Percentiles rank a stretch among this genome's conserved stretches.
Conservation (phyloP, 768 basidiomycete genomes). For the Hortiboletus campestris region DNA sequence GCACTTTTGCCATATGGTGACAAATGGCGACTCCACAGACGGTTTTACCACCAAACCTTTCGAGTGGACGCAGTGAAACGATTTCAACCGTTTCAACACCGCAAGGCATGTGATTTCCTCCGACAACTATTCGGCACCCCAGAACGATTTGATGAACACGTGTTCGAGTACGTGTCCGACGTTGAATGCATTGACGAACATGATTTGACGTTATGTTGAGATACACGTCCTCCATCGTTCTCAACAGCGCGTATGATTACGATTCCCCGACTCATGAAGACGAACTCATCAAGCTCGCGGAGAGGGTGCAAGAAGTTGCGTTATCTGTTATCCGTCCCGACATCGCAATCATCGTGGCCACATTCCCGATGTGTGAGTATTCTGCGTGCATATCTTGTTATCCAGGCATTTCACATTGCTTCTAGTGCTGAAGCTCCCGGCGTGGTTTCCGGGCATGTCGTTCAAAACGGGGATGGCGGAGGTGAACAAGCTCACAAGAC, state of each 20-base stretch:
- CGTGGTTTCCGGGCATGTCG: conserved; percentile 13
- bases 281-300: conserved; percentile 1
- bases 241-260: conserved; percentile 10
- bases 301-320: background rate
- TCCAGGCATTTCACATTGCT: background rate
- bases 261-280: conserved; percentile 5
- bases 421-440: conserved; percentile 12
- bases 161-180: conserved; percentile 30
- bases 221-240: conserved; percentile 6
- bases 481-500: background rate
- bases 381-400: background rate
- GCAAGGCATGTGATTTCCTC: conserved; percentile 31
- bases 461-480: background rate
- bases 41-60: conserved; percentile 25
- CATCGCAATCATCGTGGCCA: background rate
- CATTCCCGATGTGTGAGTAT: conserved; percentile 7
- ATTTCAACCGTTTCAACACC: conserved; percentile 29
- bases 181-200: background rate
- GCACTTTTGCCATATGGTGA: conserved; percentile 4
- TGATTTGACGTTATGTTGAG: background rate
- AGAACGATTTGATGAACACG: conserved; percentile 14
- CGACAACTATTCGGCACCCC: conserved; percentile 30
- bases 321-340: conserved; percentile 4
- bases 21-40: conserved; percentile 11
- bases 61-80: conserved; percentile 11